phyloP scores from a whole-genome alignment of 2,329 filamentous ascomycete genomes.

The Kalaharituber pfeilii region DNA sequence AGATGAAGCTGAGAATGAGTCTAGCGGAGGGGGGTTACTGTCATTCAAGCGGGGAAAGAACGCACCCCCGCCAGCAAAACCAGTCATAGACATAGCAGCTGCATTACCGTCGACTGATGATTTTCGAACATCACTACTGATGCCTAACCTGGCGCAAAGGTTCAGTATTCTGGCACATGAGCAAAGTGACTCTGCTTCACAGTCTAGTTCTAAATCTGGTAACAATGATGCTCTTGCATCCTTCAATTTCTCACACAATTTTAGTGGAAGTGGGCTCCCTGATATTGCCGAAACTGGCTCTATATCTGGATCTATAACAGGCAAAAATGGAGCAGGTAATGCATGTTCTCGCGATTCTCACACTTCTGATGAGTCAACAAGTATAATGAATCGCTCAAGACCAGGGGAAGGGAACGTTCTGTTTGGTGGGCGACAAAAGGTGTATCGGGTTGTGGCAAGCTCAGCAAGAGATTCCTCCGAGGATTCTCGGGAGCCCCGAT shows the following conservation, averaged over 20 bases:
- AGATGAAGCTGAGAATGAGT: slow-evolving; percentile 26
- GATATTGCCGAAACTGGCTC: slow-evolving; percentile 90
- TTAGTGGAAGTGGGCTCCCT: slow-evolving; percentile 4
- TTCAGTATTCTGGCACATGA: slow-evolving; percentile 44
- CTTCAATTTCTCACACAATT: not conserved
- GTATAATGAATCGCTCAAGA: slow-evolving; percentile 68
- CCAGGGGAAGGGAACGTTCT: slow-evolving; percentile 79
- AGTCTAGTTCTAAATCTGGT: slow-evolving; percentile 4
- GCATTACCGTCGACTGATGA: slow-evolving; percentile 71
- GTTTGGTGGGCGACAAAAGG: slow-evolving; percentile 89
- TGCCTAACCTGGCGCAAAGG: slow-evolving; percentile 83
- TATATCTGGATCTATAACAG: slow-evolving; percentile 40
- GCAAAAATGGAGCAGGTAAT: slow-evolving; percentile 11
- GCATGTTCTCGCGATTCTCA: slow-evolving; percentile 33
- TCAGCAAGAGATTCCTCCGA: slow-evolving; percentile 16
- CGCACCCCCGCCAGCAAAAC: slow-evolving; percentile 39
- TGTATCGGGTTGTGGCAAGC: slow-evolving; percentile 39
- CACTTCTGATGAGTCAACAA: slow-evolving; percentile 45
- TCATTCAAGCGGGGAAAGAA: slow-evolving; percentile 36
- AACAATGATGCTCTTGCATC: slow-evolving; percentile 59
- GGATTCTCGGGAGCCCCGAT: slow-evolving; percentile 23
- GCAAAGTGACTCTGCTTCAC: slow-evolving; percentile 10
- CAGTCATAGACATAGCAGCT: slow-evolving; percentile 51
- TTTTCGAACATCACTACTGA: slow-evolving; percentile 85
- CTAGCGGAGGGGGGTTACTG: slow-evolving; percentile 24